These are phyloP conservation scores for Halophytophthora batemanensis DNA, from an alignment of 352 stramenopile genomes.

Conservation along the genomic window DNA sequence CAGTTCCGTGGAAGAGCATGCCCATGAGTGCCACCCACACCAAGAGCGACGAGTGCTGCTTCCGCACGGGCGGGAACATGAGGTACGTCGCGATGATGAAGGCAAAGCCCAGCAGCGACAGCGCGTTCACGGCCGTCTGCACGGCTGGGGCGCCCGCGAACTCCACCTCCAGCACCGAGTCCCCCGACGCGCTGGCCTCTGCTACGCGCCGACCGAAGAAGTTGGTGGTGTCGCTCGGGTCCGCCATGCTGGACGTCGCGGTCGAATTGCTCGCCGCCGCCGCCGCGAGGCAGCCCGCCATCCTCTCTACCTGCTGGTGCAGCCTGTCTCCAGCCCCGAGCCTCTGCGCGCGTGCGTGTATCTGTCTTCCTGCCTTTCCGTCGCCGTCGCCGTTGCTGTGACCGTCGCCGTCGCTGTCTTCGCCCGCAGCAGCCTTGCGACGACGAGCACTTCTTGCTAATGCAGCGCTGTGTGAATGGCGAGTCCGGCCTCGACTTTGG, in stretches of 20 bases:
- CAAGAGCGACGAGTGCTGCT: conserved; percentile 74
- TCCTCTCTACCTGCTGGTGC: conserved; percentile 10
- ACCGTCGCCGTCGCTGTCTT: no score
- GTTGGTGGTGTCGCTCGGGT: conserved; percentile 25
- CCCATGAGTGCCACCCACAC: conserved; percentile 82
- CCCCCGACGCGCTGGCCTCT: conserved; percentile 13
- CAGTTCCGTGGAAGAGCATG: conserved; percentile 74
- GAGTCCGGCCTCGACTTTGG: no score
- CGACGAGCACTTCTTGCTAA: no score
- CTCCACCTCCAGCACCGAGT: conserved; percentile 40
- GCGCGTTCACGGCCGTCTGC: conserved; percentile 53
- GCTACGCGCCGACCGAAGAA: conserved; percentile 28
- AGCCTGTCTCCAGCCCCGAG: conserved; percentile 1
- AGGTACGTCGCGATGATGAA: conserved; percentile 81
- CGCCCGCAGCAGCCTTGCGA: no score
- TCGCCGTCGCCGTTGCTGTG: no score
- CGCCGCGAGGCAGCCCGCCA: conserved; percentile 27
- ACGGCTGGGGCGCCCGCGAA: conserved; percentile 56
- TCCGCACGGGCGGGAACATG: conserved; percentile 76
- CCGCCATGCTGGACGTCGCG: conserved; percentile 12
- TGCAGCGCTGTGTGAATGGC: no score
- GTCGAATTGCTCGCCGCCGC: conserved; percentile 12
- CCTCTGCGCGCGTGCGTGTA: no score
- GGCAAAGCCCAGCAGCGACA: conserved; percentile 71
- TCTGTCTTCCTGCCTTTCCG: no score